Base-by-base conservation (phyloP, 345 rosid genomes). In the Kandelia obovata region DNA sequence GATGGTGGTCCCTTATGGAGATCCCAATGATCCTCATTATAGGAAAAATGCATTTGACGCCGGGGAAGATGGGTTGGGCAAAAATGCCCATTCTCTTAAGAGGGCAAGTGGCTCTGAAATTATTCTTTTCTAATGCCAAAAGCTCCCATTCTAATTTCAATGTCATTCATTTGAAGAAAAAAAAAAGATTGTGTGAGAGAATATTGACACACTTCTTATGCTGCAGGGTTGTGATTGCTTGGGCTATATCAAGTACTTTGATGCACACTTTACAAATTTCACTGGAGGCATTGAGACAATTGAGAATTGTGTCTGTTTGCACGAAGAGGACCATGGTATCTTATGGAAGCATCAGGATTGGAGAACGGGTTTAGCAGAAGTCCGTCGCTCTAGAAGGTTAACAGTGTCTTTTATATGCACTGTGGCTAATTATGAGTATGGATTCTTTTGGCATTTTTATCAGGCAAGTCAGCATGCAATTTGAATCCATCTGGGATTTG, bases 271-370 rank as follows among this genome's bases (percentile, higher is more conserved):
- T 56, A 87, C 88, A 76, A 87, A 92, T 74, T 92, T 87, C 84
- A 84, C 89, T 43, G 98, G 98, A 68, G 98, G 96, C 30, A 90
- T 92, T 65, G 98, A 92, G 71, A 88, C 98, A 43, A 88, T 84
- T 73, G 98, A 92, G 73, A 92, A 92, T 77, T 90, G 96, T 81
- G 94, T 92, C 27, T 92, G 98, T 72, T 75, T 92, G 84, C 98
- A 90, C 67, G 98, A 92, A 83, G 98, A 92, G 77, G 98, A 92
- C 79, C 94, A 90, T 28, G 98, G 98, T 46, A 82, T 92, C 67
- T 74, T 92, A 65, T 92, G 98, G 98, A 92, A 92, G 81, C 98
- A 92, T 87, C 96, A 92, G 77, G 98, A 92, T 73, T 92, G 98
- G 98, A 90, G 98, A 84, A 90, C 98, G 59, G 98, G 98, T 47